Conservation (phyloP, 1,139 yeast genomes). For the Debaryomyces sp. region DNA sequence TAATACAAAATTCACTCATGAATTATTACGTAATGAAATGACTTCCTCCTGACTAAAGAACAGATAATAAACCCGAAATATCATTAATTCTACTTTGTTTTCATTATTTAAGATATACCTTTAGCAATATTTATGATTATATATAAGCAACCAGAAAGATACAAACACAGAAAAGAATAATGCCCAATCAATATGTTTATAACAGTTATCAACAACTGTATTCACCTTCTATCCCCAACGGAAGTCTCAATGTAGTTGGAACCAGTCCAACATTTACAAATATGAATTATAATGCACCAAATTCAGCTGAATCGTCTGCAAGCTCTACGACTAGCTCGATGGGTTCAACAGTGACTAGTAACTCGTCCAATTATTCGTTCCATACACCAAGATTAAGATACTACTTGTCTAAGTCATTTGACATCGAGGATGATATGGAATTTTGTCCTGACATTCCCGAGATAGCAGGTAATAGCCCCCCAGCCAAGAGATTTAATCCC, state of each 20-base stretch:
- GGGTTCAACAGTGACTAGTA: slow-evolving; percentile 1
- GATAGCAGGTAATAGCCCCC: slow-evolving; percentile 22
- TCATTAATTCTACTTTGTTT: not conserved
- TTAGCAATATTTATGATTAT: not conserved
- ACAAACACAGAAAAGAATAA: slow-evolving; percentile 10
- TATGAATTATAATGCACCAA: slow-evolving; percentile 25
- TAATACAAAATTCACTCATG: not conserved
- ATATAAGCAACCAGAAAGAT: not conserved
- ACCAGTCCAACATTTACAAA: slow-evolving; percentile 37
- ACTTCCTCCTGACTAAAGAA: slow-evolving; percentile 2
- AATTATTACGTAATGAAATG: not conserved
- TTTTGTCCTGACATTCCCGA: slow-evolving; percentile 62
- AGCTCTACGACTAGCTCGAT: slow-evolving; percentile 10
- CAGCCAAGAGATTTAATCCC: slow-evolving; percentile 54
- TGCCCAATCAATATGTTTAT: slow-evolving; percentile 41
- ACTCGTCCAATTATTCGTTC: slow-evolving; percentile 29
- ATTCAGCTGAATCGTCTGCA: slow-evolving; percentile 13
- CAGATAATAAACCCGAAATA: not conserved
- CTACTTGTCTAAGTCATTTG: slow-evolving; percentile 61
- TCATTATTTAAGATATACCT: not conserved
- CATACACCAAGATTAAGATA: slow-evolving; percentile 49
- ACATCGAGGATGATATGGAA: slow-evolving; percentile 65
- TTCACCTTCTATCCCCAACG: slow-evolving; percentile 32
- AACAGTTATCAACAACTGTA: slow-evolving; percentile 40
- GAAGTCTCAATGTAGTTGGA: slow-evolving; percentile 9